Evolutionary conservation across 73 alveolate genomes (phyloP).

Genomic region (Tetrahymena elliotti): DNA sequence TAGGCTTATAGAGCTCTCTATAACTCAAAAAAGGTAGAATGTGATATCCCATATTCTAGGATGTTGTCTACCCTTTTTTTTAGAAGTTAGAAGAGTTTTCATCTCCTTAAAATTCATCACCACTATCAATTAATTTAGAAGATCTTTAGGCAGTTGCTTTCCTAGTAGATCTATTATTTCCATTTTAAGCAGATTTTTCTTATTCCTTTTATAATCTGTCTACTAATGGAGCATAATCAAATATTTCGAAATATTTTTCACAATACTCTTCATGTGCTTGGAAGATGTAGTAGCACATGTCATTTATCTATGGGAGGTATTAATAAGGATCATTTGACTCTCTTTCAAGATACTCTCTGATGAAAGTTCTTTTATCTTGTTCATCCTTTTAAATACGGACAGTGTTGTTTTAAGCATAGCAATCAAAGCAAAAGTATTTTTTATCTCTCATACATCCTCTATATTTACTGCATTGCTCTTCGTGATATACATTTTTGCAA

Average conservation of each 20-base stretch:
- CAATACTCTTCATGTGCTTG: not conserved
- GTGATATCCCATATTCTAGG: not conserved
- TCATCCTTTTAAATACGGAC: not conserved
- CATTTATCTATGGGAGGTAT: not conserved
- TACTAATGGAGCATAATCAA: not conserved
- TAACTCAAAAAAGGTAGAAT: not conserved
- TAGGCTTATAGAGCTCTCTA: not conserved
- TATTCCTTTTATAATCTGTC: not conserved
- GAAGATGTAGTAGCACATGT: not conserved
- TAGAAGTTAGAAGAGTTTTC: not conserved
- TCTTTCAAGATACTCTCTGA: not conserved
- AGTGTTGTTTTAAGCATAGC: not conserved
- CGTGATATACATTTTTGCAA: not conserved
- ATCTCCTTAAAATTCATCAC: not conserved
- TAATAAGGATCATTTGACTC: not conserved
- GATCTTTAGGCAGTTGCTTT: not conserved
- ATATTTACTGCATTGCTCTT: not conserved
- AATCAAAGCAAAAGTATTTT: not conserved
- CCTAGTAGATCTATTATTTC: not conserved
- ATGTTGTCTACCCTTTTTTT: not conserved
- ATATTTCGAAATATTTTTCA: not conserved
- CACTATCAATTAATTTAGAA: not conserved
- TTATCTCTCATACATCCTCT: not conserved
- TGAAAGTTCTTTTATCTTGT: not conserved
- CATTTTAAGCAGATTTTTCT: not conserved